Conservation (phyloP, 768 basidiomycete species). For the Lentinula lateritia region DNA sequence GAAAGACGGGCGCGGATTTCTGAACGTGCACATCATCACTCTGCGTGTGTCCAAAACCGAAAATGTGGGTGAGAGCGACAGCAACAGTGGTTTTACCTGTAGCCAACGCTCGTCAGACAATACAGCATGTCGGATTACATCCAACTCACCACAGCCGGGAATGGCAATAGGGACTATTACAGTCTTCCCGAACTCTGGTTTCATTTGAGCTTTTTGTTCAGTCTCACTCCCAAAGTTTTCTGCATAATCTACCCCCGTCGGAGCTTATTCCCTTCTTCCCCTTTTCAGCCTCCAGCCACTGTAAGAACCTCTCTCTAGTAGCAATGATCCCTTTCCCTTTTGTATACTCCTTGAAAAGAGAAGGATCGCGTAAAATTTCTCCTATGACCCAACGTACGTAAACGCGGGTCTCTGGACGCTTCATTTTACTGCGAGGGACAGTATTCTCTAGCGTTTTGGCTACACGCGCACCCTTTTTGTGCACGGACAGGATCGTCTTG, state of each 20-base stretch:
- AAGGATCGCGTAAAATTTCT: constrained; percentile 61
- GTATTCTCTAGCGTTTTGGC: constrained; percentile 17
- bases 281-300: constrained; percentile 52
- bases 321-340: constrained; percentile 83
- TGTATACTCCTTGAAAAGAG: constrained; percentile 54
- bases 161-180: constrained; percentile 86
- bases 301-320: constrained; percentile 73
- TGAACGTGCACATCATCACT: constrained; percentile 84
- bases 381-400: constrained; percentile 82
- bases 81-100: constrained; percentile 85
- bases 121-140: background rate
- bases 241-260: constrained; percentile 18
- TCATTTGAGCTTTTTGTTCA: constrained; percentile 12
- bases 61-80: constrained; percentile 73
- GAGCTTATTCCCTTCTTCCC: constrained; percentile 27
- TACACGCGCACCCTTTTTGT: constrained; percentile 15
- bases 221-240: constrained; percentile 31
- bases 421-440: constrained; percentile 63
- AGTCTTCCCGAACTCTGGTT: constrained; percentile 53
- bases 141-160: constrained; percentile 81
- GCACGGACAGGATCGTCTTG: constrained; percentile 54
- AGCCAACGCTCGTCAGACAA: background rate
- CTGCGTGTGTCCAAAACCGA: constrained; percentile 87
- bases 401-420: constrained; percentile 66
- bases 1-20: constrained; percentile 63